Base-by-base conservation (phyloP, 345 rosid genomes). In the Geranium brycei region DNA sequence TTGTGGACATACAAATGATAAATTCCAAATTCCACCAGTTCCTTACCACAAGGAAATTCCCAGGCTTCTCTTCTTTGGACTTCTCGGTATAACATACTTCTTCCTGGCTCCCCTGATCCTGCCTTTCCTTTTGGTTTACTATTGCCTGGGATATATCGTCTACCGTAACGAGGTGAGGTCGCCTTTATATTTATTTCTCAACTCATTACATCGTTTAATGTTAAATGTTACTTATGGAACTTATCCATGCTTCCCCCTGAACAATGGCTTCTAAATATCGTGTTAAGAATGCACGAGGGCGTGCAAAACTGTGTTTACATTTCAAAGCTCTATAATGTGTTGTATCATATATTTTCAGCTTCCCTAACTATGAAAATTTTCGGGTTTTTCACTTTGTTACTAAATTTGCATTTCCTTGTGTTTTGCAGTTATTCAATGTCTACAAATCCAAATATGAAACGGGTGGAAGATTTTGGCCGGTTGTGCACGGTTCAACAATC, bases 41-140 rank as follows among this genome's bases (percentile, higher is more conserved):
- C 88, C 83, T 57, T 87, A 80, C 74, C 81, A 85, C 71, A 76
- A 68, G 62, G 87, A 83, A 76, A 83, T 92, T 58, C 88, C 96
- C 47, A 82, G 59, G 68, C 51, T 89, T 66, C 77, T 86, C 62
- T 84, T 89, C 77, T 92, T 89, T 57, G 86, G 85, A 74, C 85
- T 92, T 75, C 93, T 92, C 38, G 98, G 96, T 59, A 72, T 80
- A 70, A 86, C 89, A 12, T 92, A 89, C 77, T 89, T 83, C 77
- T 81, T 92, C 77, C 95, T 89, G 12, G 87, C 93, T 51, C 98
- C 96, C 17, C 77, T 89, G 61, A 92, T 86, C 71, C 76, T 92
- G 47, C 98, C 98, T 15, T 92, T 92, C 77, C 73, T 92, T 75
- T 78, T 89, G 76, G 85, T 87, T 73, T 86, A 80, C 78, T 89